These are phyloP conservation scores for Hericium coralloides DNA, from an alignment of 768 basidiomycete species.

Conservation along the genomic window DNA sequence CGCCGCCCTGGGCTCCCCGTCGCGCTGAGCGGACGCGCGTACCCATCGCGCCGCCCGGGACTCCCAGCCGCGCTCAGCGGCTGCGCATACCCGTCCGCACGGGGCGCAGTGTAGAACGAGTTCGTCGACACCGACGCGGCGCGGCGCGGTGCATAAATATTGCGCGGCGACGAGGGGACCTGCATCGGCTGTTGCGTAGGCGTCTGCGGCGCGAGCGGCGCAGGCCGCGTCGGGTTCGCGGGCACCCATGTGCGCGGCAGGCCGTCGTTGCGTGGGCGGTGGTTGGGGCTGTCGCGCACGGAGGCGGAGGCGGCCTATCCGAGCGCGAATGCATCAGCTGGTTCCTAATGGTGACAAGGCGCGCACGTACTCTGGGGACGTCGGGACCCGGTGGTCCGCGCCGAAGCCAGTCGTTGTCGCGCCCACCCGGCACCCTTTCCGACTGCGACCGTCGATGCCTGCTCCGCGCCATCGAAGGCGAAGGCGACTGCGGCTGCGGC, in stretches of 20 bases:
- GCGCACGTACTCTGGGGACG: too few species aligned
- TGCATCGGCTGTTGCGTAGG: neutral
- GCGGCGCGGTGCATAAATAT: too few species aligned
- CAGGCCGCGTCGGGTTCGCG: neutral
- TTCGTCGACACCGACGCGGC: too few species aligned
- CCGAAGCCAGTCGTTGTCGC: too few species aligned
- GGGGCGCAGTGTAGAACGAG: too few species aligned
- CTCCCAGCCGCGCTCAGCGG: neutral
- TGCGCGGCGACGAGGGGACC: too few species aligned
- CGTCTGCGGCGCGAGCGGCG: neutral
- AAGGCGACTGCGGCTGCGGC: neutral
- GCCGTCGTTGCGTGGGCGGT: neutral
- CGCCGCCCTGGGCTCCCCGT: too few species aligned
- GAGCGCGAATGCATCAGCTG: too few species aligned
- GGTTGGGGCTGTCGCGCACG: neutral
- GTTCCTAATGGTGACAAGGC: too few species aligned
- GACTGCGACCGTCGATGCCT: neutral
- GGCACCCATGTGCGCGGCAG: neutral
- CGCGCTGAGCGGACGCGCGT: too few species aligned
- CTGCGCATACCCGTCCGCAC: neutral
- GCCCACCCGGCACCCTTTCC: neutral
- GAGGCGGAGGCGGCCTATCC: too few species aligned
- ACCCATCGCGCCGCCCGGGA: neutral
- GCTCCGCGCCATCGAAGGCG: neutral
- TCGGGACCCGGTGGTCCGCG: too few species aligned